These are phyloP conservation scores for Coccomyxa sp. DNA, from an alignment of 139 green algal genomes.

Conservation along the genomic window DNA sequence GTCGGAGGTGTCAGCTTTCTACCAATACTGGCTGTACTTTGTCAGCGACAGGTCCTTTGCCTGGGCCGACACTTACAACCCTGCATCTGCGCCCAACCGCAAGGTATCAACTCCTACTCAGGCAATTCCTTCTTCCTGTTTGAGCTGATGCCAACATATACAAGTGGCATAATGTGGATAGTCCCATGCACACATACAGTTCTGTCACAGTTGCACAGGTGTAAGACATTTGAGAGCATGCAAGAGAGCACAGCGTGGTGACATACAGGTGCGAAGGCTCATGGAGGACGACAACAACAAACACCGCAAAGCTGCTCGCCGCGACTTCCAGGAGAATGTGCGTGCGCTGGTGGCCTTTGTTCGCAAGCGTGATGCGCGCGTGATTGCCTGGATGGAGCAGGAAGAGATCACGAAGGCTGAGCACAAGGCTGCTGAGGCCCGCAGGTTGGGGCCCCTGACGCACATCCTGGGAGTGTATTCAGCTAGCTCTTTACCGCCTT, in stretches of 20 bases:
- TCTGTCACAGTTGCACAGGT: too few species aligned
- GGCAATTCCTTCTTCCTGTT: not conserved
- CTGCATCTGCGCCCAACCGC: conserved; percentile 69
- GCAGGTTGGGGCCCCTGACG: too few species aligned
- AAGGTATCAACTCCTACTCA: conserved; percentile 36
- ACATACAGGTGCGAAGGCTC: conserved; percentile 59
- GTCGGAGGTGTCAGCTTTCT: conserved; percentile 76
- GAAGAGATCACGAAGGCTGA: conserved; percentile 24
- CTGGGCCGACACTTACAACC: conserved; percentile 88
- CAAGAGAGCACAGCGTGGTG: not conserved
- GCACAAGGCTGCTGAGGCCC: conserved; percentile 14
- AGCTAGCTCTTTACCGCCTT: too few species aligned
- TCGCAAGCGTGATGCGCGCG: conserved; percentile 81
- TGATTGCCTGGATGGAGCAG: conserved; percentile 39
- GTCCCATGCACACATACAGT: too few species aligned
- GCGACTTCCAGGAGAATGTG: conserved; percentile 81
- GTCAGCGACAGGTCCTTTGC: conserved; percentile 75
- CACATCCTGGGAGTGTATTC: too few species aligned
- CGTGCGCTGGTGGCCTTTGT: conserved; percentile 85
- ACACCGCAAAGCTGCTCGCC: conserved; percentile 33
- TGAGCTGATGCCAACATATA: not conserved
- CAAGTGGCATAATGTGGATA: too few species aligned
- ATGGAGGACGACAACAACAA: conserved; percentile 95
- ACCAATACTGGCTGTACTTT: conserved; percentile 80
- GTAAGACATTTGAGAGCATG: too few species aligned